phyloP scores from a whole-genome alignment of 305 asterid species.

The Petunia hybrid region DNA sequence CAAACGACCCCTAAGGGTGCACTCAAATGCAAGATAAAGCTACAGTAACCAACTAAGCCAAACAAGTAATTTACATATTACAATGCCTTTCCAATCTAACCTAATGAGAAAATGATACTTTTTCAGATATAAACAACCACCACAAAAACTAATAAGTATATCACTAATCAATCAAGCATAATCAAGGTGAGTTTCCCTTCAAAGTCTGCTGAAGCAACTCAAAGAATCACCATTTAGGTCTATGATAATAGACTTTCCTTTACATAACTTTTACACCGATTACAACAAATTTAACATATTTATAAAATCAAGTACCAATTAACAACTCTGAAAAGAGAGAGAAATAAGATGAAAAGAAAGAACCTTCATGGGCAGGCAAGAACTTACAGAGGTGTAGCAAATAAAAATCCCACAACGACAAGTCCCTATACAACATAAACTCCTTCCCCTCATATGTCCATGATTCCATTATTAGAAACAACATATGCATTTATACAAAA shows the following conservation, averaged over 20 bases:
- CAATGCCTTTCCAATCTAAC: neutral
- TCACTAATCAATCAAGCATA: neutral
- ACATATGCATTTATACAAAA: too few relatives aligned
- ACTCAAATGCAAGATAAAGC: neutral
- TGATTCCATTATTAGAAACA: too few relatives aligned
- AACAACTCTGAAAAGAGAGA: too few relatives aligned
- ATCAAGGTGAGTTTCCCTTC: neutral
- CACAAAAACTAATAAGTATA: neutral
- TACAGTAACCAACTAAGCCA: neutral
- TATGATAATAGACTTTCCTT: neutral
- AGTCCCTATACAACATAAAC: too few relatives aligned
- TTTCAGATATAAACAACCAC: neutral
- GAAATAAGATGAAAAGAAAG: too few relatives aligned
- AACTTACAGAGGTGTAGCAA: neutral
- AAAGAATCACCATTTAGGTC: constrained; percentile 13
- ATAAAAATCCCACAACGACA: too few relatives aligned
- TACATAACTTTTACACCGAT: neutral
- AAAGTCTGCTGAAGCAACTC: neutral
- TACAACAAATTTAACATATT: neutral
- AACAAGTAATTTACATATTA: neutral
- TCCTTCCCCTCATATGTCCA: too few relatives aligned
- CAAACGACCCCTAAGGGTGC: too few relatives aligned
- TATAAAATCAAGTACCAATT: too few relatives aligned
- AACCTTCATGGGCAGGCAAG: neutral
- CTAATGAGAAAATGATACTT: neutral